Conservation (phyloP, 805 yeast genomes). For the Saturnispora sanitii region DNA sequence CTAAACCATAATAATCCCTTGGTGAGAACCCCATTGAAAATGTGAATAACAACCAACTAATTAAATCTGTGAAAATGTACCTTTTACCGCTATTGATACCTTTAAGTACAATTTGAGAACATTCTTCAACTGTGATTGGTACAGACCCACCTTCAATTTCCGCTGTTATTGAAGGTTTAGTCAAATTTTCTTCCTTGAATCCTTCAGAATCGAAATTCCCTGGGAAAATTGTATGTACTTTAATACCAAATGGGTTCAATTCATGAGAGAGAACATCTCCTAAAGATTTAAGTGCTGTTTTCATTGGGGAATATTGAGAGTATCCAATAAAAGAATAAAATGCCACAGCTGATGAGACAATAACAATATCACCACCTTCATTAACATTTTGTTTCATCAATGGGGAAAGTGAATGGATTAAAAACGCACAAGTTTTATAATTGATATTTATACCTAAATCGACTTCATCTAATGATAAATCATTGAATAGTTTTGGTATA, state of each 20-base stretch:
- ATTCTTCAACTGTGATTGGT: conserved; percentile 56
- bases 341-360: conserved; percentile 69
- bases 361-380: conserved; percentile 41
- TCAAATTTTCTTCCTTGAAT: conserved; percentile 62
- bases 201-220: conserved; percentile 93
- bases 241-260: conserved; percentile 50
- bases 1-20: conserved; percentile 46
- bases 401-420: conserved; percentile 53
- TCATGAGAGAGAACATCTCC: conserved; percentile 80
- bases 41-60: conserved; percentile 73
- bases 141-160: conserved; percentile 76
- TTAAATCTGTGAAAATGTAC: conserved; percentile 68
- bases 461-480: conserved; percentile 49
- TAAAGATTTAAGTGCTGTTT: conserved; percentile 70
- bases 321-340: conserved; percentile 88
- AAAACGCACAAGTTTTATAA: conserved; percentile 62
- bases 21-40: conserved; percentile 64
- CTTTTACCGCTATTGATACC: conserved; percentile 36
- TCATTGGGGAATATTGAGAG: conserved; percentile 80
- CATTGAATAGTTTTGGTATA: conserved; percentile 66
- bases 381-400: conserved; percentile 7
- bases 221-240: conserved; percentile 70
- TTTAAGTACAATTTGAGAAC: conserved; percentile 51
- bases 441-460: conserved; percentile 55
- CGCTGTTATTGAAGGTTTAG: conserved; percentile 79